Evolutionary conservation across 495 filamentous ascomycete species (phyloP).

Genomic region (Alectoria sarmentosa): DNA sequence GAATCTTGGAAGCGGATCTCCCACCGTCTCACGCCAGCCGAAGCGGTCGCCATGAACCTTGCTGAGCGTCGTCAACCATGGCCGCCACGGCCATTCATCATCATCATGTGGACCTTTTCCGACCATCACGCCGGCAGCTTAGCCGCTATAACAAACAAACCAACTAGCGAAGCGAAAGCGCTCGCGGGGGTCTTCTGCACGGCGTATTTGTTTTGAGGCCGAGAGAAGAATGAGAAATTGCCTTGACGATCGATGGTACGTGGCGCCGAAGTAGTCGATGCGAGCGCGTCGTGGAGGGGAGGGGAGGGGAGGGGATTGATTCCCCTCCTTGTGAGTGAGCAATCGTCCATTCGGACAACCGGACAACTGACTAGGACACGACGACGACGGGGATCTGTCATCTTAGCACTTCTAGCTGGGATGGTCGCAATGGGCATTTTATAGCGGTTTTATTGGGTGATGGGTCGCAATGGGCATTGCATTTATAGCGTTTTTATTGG

Average conservation of each 20-base stretch:
- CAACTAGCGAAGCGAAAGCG: constrained; percentile 23
- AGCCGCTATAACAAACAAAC: constrained; percentile 23
- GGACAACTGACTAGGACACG: too few species aligned
- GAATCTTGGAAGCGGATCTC: constrained; percentile 52
- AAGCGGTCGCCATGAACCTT: constrained; percentile 55
- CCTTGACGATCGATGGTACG: background rate
- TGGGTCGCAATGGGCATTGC: too few species aligned
- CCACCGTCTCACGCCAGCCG: constrained; percentile 47
- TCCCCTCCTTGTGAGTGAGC: too few species aligned
- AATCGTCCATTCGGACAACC: too few species aligned
- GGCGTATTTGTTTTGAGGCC: background rate
- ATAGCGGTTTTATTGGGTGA: too few species aligned
- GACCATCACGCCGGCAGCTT: constrained; percentile 27
- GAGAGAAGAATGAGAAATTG: too few species aligned
- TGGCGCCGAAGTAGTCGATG: background rate
- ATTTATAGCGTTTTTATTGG: too few species aligned
- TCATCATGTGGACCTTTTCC: constrained; percentile 36
- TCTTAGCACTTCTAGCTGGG: too few species aligned
- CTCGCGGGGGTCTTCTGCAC: constrained; percentile 16
- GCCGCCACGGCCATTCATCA: constrained; percentile 51
- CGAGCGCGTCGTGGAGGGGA: background rate
- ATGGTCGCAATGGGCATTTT: too few species aligned
- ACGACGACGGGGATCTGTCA: too few species aligned
- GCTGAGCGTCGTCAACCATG: constrained; percentile 56
- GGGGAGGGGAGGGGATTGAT: too few species aligned